Base-by-base conservation (phyloP, 345 rosid genomes). In the Ceriops decandra region DNA sequence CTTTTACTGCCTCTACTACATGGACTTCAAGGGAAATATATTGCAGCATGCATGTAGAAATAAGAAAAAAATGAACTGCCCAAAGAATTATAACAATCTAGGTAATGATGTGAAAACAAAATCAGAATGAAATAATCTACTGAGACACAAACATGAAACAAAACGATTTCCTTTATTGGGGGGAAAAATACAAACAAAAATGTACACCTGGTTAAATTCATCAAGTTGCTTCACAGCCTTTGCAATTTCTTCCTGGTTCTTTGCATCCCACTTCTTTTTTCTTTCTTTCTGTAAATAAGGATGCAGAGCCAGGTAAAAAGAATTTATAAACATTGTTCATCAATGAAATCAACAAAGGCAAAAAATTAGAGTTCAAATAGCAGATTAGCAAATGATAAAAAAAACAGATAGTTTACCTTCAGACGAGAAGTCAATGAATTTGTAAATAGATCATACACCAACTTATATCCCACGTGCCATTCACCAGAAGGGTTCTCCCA, bases 401-500 rank as follows among this genome's bases (percentile, higher is more conserved):
- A 28, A 16, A 78, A 7, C 46, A 52, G 28, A 56, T 15, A 49
- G 0, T 62, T 58, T 69, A 90, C 99, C 98, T 91, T 95, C 71
- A 95, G 78, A 33, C 99, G 96, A 65, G 98, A 84, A 62, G 85
- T 88, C 76, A 95, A 80, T 22, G 80, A 77, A 60, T 72, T 68
- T 0, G 97, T 88, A 77, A 91, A 88, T 64, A 95, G 87, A 77
- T 88, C 86, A 52, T 86, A 90, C 47, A 90, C 82, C 88, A 95
- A 74, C 84, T 95, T 95, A 78, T 68, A 86, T 67, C 99, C 99
- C 60, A 91, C 92, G 65, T 83, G 99, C 98, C 99, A 95, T 67
- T 88, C 90, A 66, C 92, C 96, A 62, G 92, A 82, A 42, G 99
- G 99, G 62, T 95, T 95, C 82, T 90, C 83, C 99, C 99, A 95